These are phyloP conservation scores for Neofusicoccum ribis DNA, from an alignment of 2,329 filamentous ascomycete species.

Conservation along the genomic window DNA sequence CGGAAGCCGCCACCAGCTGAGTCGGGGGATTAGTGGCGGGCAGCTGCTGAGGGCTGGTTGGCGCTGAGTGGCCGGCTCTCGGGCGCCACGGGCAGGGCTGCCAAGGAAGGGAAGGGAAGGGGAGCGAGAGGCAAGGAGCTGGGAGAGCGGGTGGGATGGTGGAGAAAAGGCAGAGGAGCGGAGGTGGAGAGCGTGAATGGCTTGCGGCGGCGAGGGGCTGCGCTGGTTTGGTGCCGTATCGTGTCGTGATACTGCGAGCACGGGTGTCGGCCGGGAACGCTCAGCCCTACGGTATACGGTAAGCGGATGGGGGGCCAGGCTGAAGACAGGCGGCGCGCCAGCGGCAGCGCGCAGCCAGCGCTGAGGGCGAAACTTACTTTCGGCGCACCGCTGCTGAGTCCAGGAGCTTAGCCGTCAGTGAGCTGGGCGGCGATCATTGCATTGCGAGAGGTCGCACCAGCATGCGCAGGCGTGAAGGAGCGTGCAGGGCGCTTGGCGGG, in stretches of 20 bases:
- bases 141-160: slow-evolving; percentile 2
- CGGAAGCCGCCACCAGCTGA: slow-evolving; percentile 39
- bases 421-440: slow-evolving; percentile 17
- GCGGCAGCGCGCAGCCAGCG: neutral
- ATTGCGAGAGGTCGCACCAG: slow-evolving; percentile 16
- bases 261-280: slow-evolving; percentile 19
- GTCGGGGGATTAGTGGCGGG: slow-evolving; percentile 20
- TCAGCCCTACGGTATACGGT: slow-evolving; percentile 19
- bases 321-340: neutral
- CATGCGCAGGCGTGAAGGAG: slow-evolving; percentile 10
- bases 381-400: slow-evolving; percentile 7
- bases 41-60: slow-evolving; percentile 13
- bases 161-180: slow-evolving; percentile 8
- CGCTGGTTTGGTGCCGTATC: slow-evolving; percentile 9
- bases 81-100: slow-evolving; percentile 17
- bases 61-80: slow-evolving; percentile 16
- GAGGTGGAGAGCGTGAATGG: slow-evolving; percentile 3
- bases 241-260: slow-evolving; percentile 19
- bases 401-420: slow-evolving; percentile 16
- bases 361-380: neutral
- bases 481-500: slow-evolving; percentile 6
- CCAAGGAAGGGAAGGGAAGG: slow-evolving; percentile 14
- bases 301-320: slow-evolving; percentile 13
- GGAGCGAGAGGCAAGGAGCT: slow-evolving; percentile 11
- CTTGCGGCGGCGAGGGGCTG: slow-evolving; percentile 13